These are phyloP conservation scores for Magnusiomyces suaveolens DNA, from an alignment of 1,139 yeast genomes.

Conservation along the genomic window DNA sequence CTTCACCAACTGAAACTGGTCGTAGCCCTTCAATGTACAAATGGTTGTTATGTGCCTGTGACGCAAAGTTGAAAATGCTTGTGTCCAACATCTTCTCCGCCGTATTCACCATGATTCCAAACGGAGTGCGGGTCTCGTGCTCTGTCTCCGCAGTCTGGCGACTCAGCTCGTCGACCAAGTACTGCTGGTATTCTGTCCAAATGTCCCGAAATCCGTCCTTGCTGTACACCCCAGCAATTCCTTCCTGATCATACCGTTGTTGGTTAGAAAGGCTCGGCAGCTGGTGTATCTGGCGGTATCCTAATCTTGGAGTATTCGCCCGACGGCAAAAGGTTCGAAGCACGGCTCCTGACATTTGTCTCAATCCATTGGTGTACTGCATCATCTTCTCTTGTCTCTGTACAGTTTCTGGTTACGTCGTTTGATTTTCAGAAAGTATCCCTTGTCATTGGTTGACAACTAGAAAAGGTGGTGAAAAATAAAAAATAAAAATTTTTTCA, in stretches of 20 bases:
- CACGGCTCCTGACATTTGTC: too few relatives aligned
- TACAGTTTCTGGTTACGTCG: too few relatives aligned
- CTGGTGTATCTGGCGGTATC: background rate
- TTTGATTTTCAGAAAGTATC: too few relatives aligned
- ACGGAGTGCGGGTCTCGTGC: conserved; percentile 67
- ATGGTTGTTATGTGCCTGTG: conserved; percentile 90
- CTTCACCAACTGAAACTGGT: background rate
- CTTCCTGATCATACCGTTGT: conserved; percentile 36
- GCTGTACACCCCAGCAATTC: conserved; percentile 66
- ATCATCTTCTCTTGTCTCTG: too few relatives aligned
- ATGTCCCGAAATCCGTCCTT: conserved; percentile 58
- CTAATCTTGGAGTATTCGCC: background rate
- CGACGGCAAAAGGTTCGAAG: background rate
- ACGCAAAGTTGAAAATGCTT: conserved; percentile 73
- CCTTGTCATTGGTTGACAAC: too few relatives aligned
- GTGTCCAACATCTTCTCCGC: conserved; percentile 63
- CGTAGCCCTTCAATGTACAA: conserved; percentile 65
- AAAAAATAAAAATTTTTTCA: too few relatives aligned
- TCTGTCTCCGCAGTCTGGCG: conserved; percentile 59
- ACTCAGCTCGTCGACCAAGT: conserved; percentile 59
- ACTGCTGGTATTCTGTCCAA: conserved; percentile 75
- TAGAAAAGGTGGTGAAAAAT: too few relatives aligned
- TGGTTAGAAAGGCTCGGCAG: conserved; percentile 33
- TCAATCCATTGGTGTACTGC: too few relatives aligned
- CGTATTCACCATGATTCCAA: conserved; percentile 64